Base-by-base conservation (phyloP, 139 green algal genomes). In the Microglena sp. region DNA sequence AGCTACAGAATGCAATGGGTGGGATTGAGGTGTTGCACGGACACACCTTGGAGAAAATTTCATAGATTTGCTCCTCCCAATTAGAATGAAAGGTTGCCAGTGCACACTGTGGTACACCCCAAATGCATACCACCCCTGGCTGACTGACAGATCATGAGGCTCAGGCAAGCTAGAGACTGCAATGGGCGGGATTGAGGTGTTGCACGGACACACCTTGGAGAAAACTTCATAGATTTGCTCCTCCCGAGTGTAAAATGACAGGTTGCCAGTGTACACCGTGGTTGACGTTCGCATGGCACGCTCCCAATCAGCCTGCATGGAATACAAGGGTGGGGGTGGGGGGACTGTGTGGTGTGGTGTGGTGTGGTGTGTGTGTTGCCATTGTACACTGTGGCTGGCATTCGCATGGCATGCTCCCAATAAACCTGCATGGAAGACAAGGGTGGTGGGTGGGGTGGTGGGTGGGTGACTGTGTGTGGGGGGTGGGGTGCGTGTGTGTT, bases 61-160 rank as follows among this genome's bases (percentile, higher is more conserved):
- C 73, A 55, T 80, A 80, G 50, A 99, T 88, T 68, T 99, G 94
- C 76, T 97, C 90, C 67, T 99, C 94, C 4, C 85, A 92, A 2
- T 94, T 81, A 96, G 78, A 99, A 99, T 0, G 85, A 90, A 2
- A 99, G 73, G 82, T 99, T 99, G 53, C 94, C 94, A 0, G 99
- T 78, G 65, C 99, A 99, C 4, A 99, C 74, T 1, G 92, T 93
- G 32, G 83, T 89, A n/a, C 76, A 89, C 5, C n/a, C n/a, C n/a
- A n/a, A n/a, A n/a, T n/a, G n/a, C n/a, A n/a, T n/a, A n/a, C n/a
- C n/a, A n/a, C n/a, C n/a, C n/a, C n/a, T n/a, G n/a, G n/a, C n/a
- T n/a, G n/a, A n/a, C n/a, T n/a, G n/a, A n/a, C n/a, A n/a, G n/a
- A n/a, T n/a, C n/a, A n/a, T n/a, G n/a, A n/a, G n/a, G n/a, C n/a